Evolutionary conservation across 306 rosid species (phyloP).

Genomic region (Fragaria nilgerrensis): DNA sequence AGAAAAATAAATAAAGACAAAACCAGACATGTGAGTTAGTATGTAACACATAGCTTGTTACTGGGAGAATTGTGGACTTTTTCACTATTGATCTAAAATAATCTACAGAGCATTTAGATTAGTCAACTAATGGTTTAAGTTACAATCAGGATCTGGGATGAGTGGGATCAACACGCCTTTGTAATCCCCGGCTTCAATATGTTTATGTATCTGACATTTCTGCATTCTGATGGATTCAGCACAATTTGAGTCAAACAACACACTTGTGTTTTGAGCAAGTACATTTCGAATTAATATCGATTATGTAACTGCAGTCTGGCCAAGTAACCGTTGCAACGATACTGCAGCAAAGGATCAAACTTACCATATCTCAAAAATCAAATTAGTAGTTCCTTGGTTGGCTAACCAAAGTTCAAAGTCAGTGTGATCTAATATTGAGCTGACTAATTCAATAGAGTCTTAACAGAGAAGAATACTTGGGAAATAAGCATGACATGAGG

Average conservation of each 20-base stretch:
- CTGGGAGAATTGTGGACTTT: neutral
- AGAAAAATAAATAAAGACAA: neutral
- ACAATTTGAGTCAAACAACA: neutral
- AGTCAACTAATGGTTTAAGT: neutral
- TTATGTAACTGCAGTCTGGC: neutral
- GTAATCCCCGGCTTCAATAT: neutral
- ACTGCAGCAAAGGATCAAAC: neutral
- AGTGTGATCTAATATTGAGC: neutral
- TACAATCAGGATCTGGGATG: neutral
- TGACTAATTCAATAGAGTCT: neutral
- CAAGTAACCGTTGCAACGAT: neutral
- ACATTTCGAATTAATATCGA: neutral
- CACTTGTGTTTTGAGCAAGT: neutral
- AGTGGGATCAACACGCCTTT: neutral
- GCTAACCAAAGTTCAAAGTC: neutral
- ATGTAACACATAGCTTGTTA: neutral
- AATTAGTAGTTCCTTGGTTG: neutral
- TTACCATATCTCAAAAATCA: constrained; percentile 1
- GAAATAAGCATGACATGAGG: neutral
- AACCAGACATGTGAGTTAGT: neutral
- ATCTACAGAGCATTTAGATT: neutral
- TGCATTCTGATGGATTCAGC: neutral
- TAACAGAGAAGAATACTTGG: neutral
- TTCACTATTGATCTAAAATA: neutral
- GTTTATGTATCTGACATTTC: neutral